phyloP scores from a whole-genome alignment of 352 stramenopile genomes.

The Globisporangium recalcitrans region DNA sequence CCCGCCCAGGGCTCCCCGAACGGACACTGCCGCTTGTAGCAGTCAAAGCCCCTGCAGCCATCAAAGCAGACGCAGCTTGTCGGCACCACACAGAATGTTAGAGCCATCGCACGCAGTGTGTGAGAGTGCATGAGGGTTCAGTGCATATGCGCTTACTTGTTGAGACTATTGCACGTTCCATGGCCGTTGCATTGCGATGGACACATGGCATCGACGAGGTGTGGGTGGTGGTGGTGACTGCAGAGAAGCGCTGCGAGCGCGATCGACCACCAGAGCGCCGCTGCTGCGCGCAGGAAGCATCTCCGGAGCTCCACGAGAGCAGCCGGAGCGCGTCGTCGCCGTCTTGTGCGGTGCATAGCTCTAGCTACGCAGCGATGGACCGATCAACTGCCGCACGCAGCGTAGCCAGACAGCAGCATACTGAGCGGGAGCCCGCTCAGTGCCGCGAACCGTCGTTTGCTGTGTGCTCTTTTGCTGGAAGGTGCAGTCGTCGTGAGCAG shows the following conservation, averaged over 20 bases:
- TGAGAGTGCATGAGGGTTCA: too few relatives aligned
- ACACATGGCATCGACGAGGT: slow-evolving; percentile 22
- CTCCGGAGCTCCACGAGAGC: neutral
- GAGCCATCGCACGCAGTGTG: too few relatives aligned
- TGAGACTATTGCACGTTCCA: slow-evolving; percentile 44
- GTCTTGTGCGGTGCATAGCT: neutral
- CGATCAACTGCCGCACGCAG: too few relatives aligned
- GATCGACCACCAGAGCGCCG: neutral
- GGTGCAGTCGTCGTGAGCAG: too few relatives aligned
- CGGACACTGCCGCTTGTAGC: slow-evolving; percentile 70
- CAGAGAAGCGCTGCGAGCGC: slow-evolving; percentile 7
- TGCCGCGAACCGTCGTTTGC: neutral
- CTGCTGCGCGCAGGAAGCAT: too few relatives aligned
- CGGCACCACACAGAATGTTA: neutral
- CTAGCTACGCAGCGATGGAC: too few relatives aligned
- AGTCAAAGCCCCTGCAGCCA: slow-evolving; percentile 88
- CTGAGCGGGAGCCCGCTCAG: neutral
- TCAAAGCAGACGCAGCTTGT: slow-evolving; percentile 78
- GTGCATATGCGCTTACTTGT: slow-evolving; percentile 39
- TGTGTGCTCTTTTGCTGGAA: neutral
- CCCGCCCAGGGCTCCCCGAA: slow-evolving; percentile 54
- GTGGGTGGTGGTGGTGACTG: slow-evolving; percentile 2
- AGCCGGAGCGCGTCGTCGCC: neutral
- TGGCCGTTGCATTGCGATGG: slow-evolving; percentile 67
- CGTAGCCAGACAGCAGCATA: neutral